Evolutionary conservation across 1,284 basidiomycete genomes (phyloP).

Genomic region (Marasmius tenuissimus): DNA sequence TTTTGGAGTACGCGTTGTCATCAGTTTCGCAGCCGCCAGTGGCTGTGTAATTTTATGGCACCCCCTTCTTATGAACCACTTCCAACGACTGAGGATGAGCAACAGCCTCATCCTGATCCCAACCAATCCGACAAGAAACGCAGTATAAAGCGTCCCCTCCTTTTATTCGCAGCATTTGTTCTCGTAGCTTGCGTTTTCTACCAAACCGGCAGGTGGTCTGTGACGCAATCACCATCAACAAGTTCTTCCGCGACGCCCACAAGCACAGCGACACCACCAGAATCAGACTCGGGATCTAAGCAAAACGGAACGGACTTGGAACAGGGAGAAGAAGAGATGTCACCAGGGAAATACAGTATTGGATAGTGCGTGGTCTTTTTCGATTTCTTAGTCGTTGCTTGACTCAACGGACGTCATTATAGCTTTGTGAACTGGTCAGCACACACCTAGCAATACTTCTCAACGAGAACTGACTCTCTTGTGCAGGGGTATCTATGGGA

Average conservation of each 20-base stretch:
- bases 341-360: slow-evolving; percentile 65
- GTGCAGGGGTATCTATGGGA: slow-evolving; percentile 90
- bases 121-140: background rate
- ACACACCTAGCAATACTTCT: slow-evolving; percentile 20
- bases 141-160: slow-evolving; percentile 17
- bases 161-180: slow-evolving; percentile 32
- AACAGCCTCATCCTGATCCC: slow-evolving; percentile 4
- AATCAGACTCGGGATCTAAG: background rate
- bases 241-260: background rate
- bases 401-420: slow-evolving; percentile 7
- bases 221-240: slow-evolving; percentile 9
- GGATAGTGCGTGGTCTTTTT: slow-evolving; percentile 65
- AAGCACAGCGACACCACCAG: background rate
- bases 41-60: slow-evolving; percentile 2
- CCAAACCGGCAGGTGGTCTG: slow-evolving; percentile 46
- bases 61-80: slow-evolving; percentile 16
- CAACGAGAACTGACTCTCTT: slow-evolving; percentile 13
- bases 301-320: background rate
- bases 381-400: slow-evolving; percentile 6
- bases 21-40: background rate
- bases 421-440: slow-evolving; percentile 77
- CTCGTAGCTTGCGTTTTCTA: slow-evolving; percentile 41
- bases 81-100: slow-evolving; percentile 15
- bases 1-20: no score
- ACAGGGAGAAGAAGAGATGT: slow-evolving; percentile 19